phyloP scores from a whole-genome alignment of 2,329 filamentous ascomycete species.

The Colletotrichum cordylinicola region DNA sequence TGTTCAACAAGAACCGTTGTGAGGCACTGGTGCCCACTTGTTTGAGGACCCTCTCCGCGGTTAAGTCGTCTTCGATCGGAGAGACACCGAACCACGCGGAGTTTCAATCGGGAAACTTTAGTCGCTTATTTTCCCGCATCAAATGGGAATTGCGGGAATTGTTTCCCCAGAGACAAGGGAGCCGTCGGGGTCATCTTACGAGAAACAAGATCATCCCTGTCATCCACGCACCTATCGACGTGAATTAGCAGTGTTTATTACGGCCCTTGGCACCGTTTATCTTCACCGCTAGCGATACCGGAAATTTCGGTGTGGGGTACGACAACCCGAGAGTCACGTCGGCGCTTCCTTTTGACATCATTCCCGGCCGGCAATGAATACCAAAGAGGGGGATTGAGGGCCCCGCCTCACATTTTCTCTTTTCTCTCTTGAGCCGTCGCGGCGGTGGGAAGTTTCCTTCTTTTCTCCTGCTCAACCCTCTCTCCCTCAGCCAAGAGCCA shows the following conservation, averaged over 20 bases:
- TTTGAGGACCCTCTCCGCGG: not conserved
- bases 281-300: constrained; percentile 18
- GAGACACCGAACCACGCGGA: not conserved
- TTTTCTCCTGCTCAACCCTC: not conserved
- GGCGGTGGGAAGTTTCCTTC: not conserved
- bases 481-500: not conserved
- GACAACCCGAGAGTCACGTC: not conserved
- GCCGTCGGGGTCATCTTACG: not conserved
- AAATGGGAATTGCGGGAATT: constrained; percentile 2
- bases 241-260: not conserved
- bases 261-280: not conserved
- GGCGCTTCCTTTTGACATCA: constrained; percentile 6
- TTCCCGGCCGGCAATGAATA: not conserved
- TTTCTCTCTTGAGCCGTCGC: not conserved
- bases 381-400: not conserved
- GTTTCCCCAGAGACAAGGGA: not conserved
- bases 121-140: not conserved
- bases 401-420: not conserved
- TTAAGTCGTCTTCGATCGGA: not conserved
- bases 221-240: not conserved
- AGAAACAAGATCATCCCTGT: constrained; percentile 16
- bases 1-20: not conserved
- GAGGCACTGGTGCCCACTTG: not conserved
- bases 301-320: constrained; percentile 18
- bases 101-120: not conserved